Evolutionary conservation across 2,329 filamentous ascomycete species (phyloP).

Genomic region (Rhynchosporium graminicola): DNA sequence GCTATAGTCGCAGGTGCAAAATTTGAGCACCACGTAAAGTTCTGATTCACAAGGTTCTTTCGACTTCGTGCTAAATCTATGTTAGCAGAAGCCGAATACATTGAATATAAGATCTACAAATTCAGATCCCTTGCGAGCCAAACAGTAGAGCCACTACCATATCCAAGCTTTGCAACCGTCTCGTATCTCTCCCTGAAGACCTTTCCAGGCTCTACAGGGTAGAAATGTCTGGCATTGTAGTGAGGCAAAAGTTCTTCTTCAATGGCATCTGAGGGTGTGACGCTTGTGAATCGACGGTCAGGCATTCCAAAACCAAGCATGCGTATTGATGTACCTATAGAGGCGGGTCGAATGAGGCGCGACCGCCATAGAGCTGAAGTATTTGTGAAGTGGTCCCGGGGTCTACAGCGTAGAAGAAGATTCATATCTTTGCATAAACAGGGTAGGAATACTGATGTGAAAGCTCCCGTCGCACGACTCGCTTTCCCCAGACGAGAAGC

Average conservation of each 20-base stretch:
- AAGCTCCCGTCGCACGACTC: too few species aligned
- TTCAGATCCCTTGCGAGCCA: slow-evolving; percentile 17
- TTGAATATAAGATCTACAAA: slow-evolving; percentile 7
- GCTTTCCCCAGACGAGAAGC: too few species aligned
- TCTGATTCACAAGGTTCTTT: not conserved
- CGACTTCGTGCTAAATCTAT: not conserved
- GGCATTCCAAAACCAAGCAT: not conserved
- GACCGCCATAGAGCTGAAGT: not conserved
- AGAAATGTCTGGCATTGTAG: slow-evolving; percentile 17
- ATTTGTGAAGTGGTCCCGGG: too few species aligned
- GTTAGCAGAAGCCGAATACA: not conserved
- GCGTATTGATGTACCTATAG: not conserved
- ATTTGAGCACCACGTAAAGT: slow-evolving; percentile 16
- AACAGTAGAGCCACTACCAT: slow-evolving; percentile 16
- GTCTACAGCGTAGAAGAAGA: too few species aligned
- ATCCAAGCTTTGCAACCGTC: slow-evolving; percentile 19
- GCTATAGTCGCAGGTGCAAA: slow-evolving; percentile 14
- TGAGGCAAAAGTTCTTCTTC: slow-evolving; percentile 12
- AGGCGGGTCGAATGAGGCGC: slow-evolving; percentile 6
- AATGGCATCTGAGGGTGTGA: not conserved
- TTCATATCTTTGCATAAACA: too few species aligned
- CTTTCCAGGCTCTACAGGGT: slow-evolving; percentile 8
- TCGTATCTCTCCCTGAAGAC: slow-evolving; percentile 14
- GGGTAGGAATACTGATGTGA: too few species aligned
- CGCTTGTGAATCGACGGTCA: not conserved